Conservation (phyloP, 257 asterid species). For the Solanum peruvianum region DNA sequence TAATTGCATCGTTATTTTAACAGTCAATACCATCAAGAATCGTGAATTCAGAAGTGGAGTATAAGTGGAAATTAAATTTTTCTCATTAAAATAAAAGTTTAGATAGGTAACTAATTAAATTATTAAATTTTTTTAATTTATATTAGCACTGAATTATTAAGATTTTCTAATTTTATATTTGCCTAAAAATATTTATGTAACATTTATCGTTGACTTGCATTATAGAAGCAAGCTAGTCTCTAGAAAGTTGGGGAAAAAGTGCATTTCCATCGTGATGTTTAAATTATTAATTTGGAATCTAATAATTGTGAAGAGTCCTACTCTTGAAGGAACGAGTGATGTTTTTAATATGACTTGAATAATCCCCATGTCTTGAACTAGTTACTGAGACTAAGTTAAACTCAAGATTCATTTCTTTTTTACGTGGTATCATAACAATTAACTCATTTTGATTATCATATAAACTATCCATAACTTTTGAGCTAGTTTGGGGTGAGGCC, state of each 20-base stretch:
- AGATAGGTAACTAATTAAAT: accelerated
- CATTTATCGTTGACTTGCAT: neutral
- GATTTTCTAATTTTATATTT: neutral
- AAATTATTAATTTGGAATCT: neutral
- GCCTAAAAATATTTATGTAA: neutral
- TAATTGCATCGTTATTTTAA: neutral
- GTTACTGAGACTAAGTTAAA: neutral
- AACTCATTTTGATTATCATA: neutral
- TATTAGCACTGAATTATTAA: too few species aligned
- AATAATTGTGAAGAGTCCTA: neutral
- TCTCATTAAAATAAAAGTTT: neutral
- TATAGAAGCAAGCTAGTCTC: neutral
- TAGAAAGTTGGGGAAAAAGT: neutral
- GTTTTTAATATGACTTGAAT: neutral
- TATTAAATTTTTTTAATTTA: neutral
- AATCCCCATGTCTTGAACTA: neutral
- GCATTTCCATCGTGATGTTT: neutral
- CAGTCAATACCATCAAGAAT: neutral
- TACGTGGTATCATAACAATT: neutral
- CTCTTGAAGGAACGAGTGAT: neutral
- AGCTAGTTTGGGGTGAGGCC: neutral
- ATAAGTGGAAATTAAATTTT: accelerated
- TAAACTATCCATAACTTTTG: neutral
- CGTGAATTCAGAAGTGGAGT: neutral
- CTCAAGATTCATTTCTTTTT: neutral